Evolutionary conservation across 2,329 filamentous ascomycete genomes (phyloP).

Genomic region (Verticillium nubilum): DNA sequence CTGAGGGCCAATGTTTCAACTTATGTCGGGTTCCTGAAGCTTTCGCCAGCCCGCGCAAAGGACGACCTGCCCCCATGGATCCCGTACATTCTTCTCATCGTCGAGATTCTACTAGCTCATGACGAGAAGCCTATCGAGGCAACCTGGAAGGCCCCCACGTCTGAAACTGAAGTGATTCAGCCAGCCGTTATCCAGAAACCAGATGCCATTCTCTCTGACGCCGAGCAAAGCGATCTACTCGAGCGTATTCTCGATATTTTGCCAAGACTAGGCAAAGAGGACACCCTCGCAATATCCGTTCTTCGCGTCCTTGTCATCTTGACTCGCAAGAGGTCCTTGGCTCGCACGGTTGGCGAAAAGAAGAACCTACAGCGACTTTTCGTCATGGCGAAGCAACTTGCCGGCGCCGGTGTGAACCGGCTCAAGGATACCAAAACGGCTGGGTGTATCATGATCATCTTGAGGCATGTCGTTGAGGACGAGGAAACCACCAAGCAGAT

Average conservation of each 20-base stretch:
- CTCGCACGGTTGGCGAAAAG: conserved; percentile 75
- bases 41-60: conserved; percentile 57
- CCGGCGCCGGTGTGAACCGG: conserved; percentile 69
- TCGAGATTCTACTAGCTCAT: conserved; percentile 85
- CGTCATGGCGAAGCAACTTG: conserved; percentile 90
- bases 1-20: conserved; percentile 72
- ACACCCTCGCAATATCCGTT: conserved; percentile 75
- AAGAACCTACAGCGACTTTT: conserved; percentile 86
- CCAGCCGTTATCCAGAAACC: conserved; percentile 54
- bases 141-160: conserved; percentile 58
- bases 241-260: conserved; percentile 76
- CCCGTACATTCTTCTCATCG: conserved; percentile 79
- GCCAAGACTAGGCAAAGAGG: conserved; percentile 82
- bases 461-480: conserved; percentile 92
- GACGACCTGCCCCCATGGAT: conserved; percentile 91
- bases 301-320: conserved; percentile 81
- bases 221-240: conserved; percentile 67
- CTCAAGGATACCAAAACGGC: conserved; percentile 52
- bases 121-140: conserved; percentile 76
- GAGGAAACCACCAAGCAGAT: conserved; percentile 85
- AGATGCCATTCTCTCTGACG: conserved; percentile 53
- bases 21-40: conserved; percentile 73
- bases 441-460: conserved; percentile 70
- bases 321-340: conserved; percentile 71
- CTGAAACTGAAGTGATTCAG: conserved; percentile 41